Conservation (phyloP, 495 filamentous ascomycete species). For the Bombardia bombarda region DNA sequence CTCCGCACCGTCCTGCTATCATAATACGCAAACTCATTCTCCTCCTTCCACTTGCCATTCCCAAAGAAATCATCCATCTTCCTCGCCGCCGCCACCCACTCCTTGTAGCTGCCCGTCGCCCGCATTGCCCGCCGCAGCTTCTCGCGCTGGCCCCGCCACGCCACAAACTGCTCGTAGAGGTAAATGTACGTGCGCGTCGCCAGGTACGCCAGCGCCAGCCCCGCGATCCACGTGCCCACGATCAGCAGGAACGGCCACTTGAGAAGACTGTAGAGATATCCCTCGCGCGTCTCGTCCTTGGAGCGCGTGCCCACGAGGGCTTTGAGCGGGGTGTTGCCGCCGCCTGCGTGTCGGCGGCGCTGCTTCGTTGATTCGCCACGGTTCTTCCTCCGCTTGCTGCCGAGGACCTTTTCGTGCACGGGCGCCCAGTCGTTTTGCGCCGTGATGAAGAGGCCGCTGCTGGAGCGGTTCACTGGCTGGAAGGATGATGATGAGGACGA, state of each 20-base stretch:
- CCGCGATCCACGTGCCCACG: conserved; percentile 71
- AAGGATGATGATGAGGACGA: background rate
- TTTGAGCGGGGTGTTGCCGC: no score
- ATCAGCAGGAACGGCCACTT: conserved; percentile 85
- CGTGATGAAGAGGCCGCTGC: conserved; percentile 47
- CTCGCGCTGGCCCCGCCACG: conserved; percentile 68
- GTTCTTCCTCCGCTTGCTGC: conserved; percentile 26
- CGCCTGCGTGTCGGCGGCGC: no score
- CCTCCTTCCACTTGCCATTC: conserved; percentile 77
- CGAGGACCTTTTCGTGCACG: conserved; percentile 58
- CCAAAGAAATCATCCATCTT: conserved; percentile 76
- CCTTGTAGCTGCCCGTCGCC: conserved; percentile 61
- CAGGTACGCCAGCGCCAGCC: conserved; percentile 61
- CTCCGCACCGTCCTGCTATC: conserved; percentile 72
- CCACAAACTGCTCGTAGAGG: conserved; percentile 70
- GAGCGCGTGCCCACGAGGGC: conserved; percentile 40
- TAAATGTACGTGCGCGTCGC: conserved; percentile 83
- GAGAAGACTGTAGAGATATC: conserved; percentile 75
- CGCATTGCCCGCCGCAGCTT: conserved; percentile 60
- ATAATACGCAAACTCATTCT: conserved; percentile 91
- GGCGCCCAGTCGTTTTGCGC: conserved; percentile 84
- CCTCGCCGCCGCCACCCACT: conserved; percentile 73
- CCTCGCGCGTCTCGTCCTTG: conserved; percentile 89
- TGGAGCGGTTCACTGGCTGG: conserved; percentile 1
- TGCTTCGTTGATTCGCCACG: conserved; percentile 9